Percentiles rank a stretch among this genome's conserved stretches.
Conservation (phyloP, 108 stramenopile species). For the Pseudonitzschia delicatissima region DNA sequence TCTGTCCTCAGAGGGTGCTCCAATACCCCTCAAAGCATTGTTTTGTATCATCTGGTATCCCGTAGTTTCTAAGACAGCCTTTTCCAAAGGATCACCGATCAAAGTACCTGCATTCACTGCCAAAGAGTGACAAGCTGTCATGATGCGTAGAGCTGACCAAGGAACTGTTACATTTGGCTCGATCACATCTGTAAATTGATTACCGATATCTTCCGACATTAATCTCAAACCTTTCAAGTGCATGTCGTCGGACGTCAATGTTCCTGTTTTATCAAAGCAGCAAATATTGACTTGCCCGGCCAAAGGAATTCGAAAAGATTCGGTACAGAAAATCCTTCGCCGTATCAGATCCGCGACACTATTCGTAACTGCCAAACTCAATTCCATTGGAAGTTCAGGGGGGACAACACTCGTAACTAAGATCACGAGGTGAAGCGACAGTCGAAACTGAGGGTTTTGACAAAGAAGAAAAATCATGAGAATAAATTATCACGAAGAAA, state of each 20-base stretch:
- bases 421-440: constrained; percentile 94
- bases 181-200: constrained; percentile 11
- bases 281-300: constrained; percentile 91
- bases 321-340: constrained; percentile 90
- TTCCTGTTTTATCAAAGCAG: constrained; percentile 98
- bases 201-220: neutral
- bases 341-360: constrained; percentile 79
- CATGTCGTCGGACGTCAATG: constrained; percentile 93
- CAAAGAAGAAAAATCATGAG: neutral
- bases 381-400: constrained; percentile 96
- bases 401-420: constrained; percentile 89
- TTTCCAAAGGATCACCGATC: constrained; percentile 94
- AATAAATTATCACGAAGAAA: no score
- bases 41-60: constrained; percentile 64
- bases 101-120: constrained; percentile 44
- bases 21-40: constrained; percentile 34
- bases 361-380: constrained; percentile 92
- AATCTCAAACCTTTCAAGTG: constrained; percentile 74
- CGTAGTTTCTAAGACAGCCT: constrained; percentile 80
- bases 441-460: constrained; percentile 59
- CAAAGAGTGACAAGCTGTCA: constrained; percentile 91
- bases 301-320: constrained; percentile 94
- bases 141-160: constrained; percentile 57
- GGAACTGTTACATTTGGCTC: constrained; percentile 29
- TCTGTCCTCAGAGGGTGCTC: neutral